Conservation (phyloP, 2,329 filamentous ascomycete species). For the Trichoderma semiorbis region DNA sequence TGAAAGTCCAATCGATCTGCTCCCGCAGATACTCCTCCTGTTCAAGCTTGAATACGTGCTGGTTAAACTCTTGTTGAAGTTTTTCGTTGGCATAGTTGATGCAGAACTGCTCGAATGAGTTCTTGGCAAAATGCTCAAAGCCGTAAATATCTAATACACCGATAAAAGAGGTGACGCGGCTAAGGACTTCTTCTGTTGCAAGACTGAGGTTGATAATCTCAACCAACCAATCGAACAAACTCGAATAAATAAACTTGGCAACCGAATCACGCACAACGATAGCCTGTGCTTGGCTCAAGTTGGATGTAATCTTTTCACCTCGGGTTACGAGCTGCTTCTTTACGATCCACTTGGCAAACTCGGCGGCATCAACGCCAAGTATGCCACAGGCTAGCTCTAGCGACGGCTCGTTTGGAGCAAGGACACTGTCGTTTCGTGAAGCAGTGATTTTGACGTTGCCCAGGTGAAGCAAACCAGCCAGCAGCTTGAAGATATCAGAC, state of each 20-base stretch:
- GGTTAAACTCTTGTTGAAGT: constrained; percentile 97
- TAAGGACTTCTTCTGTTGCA: constrained; percentile 82
- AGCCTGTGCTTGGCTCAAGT: constrained; percentile 89
- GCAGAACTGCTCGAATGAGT: constrained; percentile 99
- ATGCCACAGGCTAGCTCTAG: constrained; percentile 78
- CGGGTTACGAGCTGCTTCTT: constrained; percentile 98
- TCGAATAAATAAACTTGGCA: constrained; percentile 98
- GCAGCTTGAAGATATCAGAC: constrained; percentile 78
- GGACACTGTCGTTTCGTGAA: constrained; percentile 80
- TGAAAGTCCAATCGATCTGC: constrained; percentile 98
- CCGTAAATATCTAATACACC: constrained; percentile 99
- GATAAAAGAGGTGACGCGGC: constrained; percentile 83
- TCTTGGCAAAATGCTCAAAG: constrained; percentile 99
- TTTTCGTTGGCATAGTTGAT: constrained; percentile 99
- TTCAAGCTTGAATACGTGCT: constrained; percentile 98
- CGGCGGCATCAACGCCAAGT: constrained; percentile 78
- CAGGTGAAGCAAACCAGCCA: constrained; percentile 87
- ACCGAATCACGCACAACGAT: constrained; percentile 94
- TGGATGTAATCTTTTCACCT: constrained; percentile 96
- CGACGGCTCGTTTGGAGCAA: constrained; percentile 76
- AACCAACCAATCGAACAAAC: constrained; percentile 98
- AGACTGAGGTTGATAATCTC: constrained; percentile 90
- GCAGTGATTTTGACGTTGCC: constrained; percentile 96
- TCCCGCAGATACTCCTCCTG: constrained; percentile 96
- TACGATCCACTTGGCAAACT: constrained; percentile 96